These are phyloP conservation scores for Scheffersomyces lignosus DNA, from an alignment of 805 yeast genomes.

Conservation along the genomic window DNA sequence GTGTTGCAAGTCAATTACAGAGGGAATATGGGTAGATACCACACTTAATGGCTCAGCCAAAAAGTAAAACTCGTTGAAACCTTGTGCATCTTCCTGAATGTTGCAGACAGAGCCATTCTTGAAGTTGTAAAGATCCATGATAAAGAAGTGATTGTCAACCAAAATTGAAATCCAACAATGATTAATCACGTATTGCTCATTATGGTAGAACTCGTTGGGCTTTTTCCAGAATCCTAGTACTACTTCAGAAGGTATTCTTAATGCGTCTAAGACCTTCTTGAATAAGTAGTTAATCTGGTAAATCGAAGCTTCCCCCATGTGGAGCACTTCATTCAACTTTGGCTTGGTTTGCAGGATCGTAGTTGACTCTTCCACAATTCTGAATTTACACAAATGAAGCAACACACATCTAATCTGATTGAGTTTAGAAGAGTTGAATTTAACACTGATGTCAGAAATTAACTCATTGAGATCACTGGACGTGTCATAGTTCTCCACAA, in stretches of 20 bases:
- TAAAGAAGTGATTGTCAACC: slow-evolving; percentile 73
- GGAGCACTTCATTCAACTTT: slow-evolving; percentile 43
- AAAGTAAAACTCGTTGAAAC: slow-evolving; percentile 63
- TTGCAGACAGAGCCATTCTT: slow-evolving; percentile 31
- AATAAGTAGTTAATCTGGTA: slow-evolving; percentile 78
- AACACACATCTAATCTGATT: slow-evolving; percentile 61
- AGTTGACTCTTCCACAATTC: slow-evolving; percentile 39
- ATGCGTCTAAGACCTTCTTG: slow-evolving; percentile 65
- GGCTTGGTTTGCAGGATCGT: slow-evolving; percentile 40
- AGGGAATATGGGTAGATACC: slow-evolving; percentile 85
- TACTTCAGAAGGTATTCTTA: slow-evolving; percentile 73
- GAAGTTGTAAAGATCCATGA: slow-evolving; percentile 60
- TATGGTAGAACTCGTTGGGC: slow-evolving; percentile 61
- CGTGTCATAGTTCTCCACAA: slow-evolving; percentile 29
- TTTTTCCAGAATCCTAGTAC: slow-evolving; percentile 82
- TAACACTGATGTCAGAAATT: slow-evolving; percentile 41
- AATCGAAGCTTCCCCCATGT: slow-evolving; percentile 55
- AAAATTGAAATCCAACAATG: slow-evolving; percentile 89
- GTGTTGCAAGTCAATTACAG: slow-evolving; percentile 77
- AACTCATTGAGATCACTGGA: slow-evolving; percentile 39
- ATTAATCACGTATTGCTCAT: slow-evolving; percentile 56
- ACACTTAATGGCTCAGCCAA: slow-evolving; percentile 72
- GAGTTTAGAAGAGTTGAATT: slow-evolving; percentile 41
- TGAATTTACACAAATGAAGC: slow-evolving; percentile 68
- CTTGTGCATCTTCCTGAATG: slow-evolving; percentile 18